phyloP scores from a whole-genome alignment of 1,139 yeast genomes.

The Meyerozyma elateridarum region DNA sequence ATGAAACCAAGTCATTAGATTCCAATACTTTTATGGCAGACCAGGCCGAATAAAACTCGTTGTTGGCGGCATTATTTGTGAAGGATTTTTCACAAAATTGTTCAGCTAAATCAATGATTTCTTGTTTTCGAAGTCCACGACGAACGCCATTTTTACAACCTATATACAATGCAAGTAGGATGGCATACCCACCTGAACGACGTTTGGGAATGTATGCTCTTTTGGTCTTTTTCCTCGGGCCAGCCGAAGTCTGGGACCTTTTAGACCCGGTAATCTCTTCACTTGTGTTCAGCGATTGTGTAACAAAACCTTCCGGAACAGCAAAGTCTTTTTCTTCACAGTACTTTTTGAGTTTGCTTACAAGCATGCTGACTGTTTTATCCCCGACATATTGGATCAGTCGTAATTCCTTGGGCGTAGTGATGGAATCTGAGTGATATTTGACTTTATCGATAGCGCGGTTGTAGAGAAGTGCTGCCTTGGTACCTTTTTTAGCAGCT shows the following conservation, averaged over 20 bases:
- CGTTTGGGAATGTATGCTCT: constrained; percentile 66
- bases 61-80: constrained; percentile 54
- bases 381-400: constrained; percentile 58
- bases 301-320: constrained; percentile 35
- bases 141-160: constrained; percentile 38
- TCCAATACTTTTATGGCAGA: constrained; percentile 58
- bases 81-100: constrained; percentile 65
- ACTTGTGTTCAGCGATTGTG: constrained; percentile 6
- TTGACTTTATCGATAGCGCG: constrained; percentile 46
- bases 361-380: constrained; percentile 49
- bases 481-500: constrained; percentile 37
- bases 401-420: constrained; percentile 47
- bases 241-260: constrained; percentile 6
- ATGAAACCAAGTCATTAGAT: constrained; percentile 56
- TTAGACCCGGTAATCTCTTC: constrained; percentile 5
- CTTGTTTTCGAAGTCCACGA: constrained; percentile 56
- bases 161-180: constrained; percentile 58
- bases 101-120: constrained; percentile 52
- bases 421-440: constrained; percentile 36
- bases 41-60: constrained; percentile 79
- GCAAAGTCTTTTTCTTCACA: constrained; percentile 40
- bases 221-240: constrained; percentile 22
- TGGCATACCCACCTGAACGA: constrained; percentile 85
- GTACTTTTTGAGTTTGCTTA: constrained; percentile 35
- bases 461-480: constrained; percentile 40